A percentile compares a stretch with the other conserved stretches of the same genome.
Evolutionary conservation across 2,329 filamentous ascomycete genomes (phyloP).

Genomic region (Phialocephala sp.): DNA sequence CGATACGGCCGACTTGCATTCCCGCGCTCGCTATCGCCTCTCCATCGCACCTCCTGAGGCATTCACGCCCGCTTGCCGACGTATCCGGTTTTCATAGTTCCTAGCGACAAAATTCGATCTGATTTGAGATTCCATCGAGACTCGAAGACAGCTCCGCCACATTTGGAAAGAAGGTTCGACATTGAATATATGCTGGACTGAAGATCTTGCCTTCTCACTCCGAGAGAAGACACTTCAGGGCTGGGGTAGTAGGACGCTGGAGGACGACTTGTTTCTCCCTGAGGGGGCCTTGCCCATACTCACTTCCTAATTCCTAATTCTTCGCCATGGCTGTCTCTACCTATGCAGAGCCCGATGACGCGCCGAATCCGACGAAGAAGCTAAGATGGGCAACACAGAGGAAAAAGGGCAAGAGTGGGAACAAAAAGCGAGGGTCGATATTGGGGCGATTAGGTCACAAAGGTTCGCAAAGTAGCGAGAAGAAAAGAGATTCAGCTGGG

Average conservation of each 20-base stretch:
- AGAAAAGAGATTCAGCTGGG: conserved; percentile 62
- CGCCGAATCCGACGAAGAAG: conserved; percentile 70
- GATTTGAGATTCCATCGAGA: background rate
- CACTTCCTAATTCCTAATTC: conserved; percentile 20
- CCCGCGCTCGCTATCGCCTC: background rate
- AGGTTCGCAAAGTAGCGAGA: conserved; percentile 65
- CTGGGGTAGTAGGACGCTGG: conserved; percentile 13
- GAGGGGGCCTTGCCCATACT: conserved; percentile 34
- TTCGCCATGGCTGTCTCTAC: conserved; percentile 31
- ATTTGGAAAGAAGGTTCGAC: background rate
- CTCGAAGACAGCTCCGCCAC: background rate
- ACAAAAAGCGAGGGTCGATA: conserved; percentile 81
- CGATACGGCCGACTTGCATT: background rate
- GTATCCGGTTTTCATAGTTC: conserved; percentile 3
- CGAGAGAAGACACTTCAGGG: background rate
- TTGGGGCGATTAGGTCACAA: conserved; percentile 73
- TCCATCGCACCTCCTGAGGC: background rate
- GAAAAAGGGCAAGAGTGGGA: conserved; percentile 74
- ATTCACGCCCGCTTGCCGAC: background rate
- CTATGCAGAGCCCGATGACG: conserved; percentile 46
- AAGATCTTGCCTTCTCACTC: background rate
- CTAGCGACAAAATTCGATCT: background rate
- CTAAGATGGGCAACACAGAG: conserved; percentile 97
- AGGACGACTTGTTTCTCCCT: conserved; percentile 25
- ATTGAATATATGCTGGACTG: background rate